Base-by-base conservation (phyloP, 169 alveolate species). In the Cryptosporidium andersoni region DNA sequence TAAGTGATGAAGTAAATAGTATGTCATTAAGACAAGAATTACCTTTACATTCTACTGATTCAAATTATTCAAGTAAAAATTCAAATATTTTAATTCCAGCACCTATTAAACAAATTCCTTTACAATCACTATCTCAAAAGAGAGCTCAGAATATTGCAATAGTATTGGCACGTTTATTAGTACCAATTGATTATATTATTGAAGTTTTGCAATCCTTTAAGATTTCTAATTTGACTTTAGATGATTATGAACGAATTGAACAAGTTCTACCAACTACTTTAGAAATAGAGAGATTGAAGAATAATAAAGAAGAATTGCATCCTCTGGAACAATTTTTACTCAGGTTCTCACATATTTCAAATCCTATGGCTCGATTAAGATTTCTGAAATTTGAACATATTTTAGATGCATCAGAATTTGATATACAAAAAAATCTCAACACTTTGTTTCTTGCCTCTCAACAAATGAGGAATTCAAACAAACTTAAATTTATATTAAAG, bases 121-220 rank as follows among this genome's bases (percentile, higher is more conserved):
- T 74, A 64, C 55, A 66, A 36, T 74, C 60, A 7, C 37, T 74
- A 12, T 74, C 85, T 39, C 85, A 74, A 58, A 88, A 81, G 53
- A 81, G 91, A 11, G 91, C 91, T 34, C 91, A 88, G 49, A 88
- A 88, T 64, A 82, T 88, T 55, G 91, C 90, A 25, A 88, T 88
- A 1, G 88, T 88, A 42, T 80, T 81, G 7, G 89, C 91, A 16
- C 60, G 91, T 48, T 66, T 88, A 1, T 66, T 90, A 2, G 85
- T 88, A 12, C 68, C 90, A 9, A 81, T 81, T 4, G 80, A 81
- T 55, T 88, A 81, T 25, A 67, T 82, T 51, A 88, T 88, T 14
- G 64, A 55, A 52, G 56, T 81, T 64, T 82, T 88, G 25, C 60
- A 63, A 45, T 64, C 74, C 6, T 80, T 88, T 43, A 82, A 81